phyloP scores from a whole-genome alignment of 257 asterid genomes.

The Forsythia viridissima region DNA sequence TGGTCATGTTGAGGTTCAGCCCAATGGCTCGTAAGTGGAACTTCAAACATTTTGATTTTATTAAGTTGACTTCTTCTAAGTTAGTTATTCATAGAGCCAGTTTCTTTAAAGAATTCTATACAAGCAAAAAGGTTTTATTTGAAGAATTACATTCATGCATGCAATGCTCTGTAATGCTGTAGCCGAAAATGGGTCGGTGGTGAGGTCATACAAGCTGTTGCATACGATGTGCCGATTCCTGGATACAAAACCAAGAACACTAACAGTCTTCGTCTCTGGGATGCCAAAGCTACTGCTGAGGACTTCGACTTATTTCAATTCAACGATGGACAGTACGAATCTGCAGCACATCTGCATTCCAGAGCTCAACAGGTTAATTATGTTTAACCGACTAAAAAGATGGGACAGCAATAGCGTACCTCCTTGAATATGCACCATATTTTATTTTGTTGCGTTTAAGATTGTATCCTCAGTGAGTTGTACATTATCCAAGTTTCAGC shows the following conservation, averaged over 20 bases:
- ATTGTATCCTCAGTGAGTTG: slow-evolving; percentile 13
- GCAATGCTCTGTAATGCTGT: slow-evolving; percentile 21
- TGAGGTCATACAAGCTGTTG: slow-evolving; percentile 91
- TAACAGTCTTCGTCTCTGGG: slow-evolving; percentile 97
- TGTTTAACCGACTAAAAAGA: not conserved
- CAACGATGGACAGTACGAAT: slow-evolving; percentile 94
- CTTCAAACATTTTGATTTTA: slow-evolving; percentile 26
- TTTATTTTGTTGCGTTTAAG: slow-evolving; percentile 11
- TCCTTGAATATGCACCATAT: not conserved
- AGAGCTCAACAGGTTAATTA: slow-evolving; percentile 85
- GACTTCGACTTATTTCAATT: slow-evolving; percentile 88
- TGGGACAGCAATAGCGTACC: not conserved
- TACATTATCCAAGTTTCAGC: slow-evolving; percentile 3
- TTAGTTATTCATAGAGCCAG: not conserved
- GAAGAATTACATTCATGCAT: slow-evolving; percentile 16
- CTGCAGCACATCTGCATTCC: slow-evolving; percentile 94
- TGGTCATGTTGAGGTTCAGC: slow-evolving; percentile 85
- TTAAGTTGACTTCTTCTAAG: slow-evolving; percentile 7
- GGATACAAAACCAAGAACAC: slow-evolving; percentile 98
- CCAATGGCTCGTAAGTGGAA: slow-evolving; percentile 86
- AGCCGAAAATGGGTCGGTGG: slow-evolving; percentile 98
- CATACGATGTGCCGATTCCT: slow-evolving; percentile 99
- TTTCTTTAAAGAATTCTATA: not conserved
- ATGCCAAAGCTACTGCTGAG: slow-evolving; percentile 85
- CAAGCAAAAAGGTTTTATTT: slow-evolving; percentile 9